Evolutionary conservation across 1,284 basidiomycete genomes (phyloP).

Genomic region (Trichosporon ovoides): DNA sequence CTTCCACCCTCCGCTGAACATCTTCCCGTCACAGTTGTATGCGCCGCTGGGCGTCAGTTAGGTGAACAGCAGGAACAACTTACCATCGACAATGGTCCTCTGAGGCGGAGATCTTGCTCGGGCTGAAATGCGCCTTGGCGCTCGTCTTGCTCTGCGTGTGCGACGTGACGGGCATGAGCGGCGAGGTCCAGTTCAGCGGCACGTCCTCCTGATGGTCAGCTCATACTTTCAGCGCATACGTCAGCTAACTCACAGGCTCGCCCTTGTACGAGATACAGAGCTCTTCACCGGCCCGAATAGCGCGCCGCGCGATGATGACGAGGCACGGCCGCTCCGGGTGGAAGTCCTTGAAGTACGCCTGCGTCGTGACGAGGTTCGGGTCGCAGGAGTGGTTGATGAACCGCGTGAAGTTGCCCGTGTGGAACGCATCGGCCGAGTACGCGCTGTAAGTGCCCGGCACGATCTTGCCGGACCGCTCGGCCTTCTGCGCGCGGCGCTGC

Average conservation of each 20-base stretch:
- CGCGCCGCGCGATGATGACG: constrained; percentile 64
- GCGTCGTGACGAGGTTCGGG: constrained; percentile 69
- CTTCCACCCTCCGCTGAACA: constrained; percentile 16
- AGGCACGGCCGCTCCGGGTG: constrained; percentile 54
- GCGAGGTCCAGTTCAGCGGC: background rate
- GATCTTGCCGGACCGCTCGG: constrained; percentile 18
- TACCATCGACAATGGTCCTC: constrained; percentile 8
- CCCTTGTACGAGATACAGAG: constrained; percentile 77
- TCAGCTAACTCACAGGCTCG: constrained; percentile 25
- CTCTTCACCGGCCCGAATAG: constrained; percentile 65
- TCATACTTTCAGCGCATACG: no score
- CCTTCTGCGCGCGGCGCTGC: background rate
- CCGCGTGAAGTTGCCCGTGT: constrained; percentile 36
- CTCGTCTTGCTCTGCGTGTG: constrained; percentile 19
- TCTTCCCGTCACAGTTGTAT: constrained; percentile 26
- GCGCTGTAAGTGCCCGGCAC: constrained; percentile 1
- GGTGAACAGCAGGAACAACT: background rate
- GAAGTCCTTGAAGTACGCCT: constrained; percentile 55
- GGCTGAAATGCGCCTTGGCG: constrained; percentile 20
- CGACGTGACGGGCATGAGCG: background rate
- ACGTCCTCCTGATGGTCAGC: constrained; percentile 10
- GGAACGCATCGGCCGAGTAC: constrained; percentile 5
- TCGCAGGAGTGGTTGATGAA: constrained; percentile 75
- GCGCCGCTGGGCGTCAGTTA: constrained; percentile 16
- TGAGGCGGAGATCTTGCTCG: constrained; percentile 1